Percentiles rank a stretch among this genome's conserved stretches.
These are phyloP conservation scores for Conoideocrella luteorostrata DNA, from an alignment of 2,329 filamentous ascomycete genomes.

Conservation along the genomic window DNA sequence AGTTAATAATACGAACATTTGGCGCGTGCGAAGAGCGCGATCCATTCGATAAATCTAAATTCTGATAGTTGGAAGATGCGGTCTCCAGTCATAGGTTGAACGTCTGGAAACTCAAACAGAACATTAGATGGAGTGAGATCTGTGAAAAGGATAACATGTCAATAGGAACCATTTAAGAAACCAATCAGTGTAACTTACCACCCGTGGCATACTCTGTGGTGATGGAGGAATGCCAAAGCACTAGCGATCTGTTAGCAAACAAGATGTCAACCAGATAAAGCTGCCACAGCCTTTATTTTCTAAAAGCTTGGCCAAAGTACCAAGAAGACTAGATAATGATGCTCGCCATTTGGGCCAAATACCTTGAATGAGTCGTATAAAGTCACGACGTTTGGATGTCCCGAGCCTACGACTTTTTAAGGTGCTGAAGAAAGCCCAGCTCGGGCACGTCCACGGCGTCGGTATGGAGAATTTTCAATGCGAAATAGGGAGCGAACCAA, in stretches of 20 bases:
- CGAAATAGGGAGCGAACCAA: constrained; percentile 9
- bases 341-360: constrained; percentile 8
- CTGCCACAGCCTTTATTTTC: too few species aligned
- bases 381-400: constrained; percentile 7
- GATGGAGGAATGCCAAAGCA: constrained; percentile 9
- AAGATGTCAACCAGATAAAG: too few species aligned
- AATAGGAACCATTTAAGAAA: too few species aligned
- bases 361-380: constrained; percentile 6
- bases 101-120: constrained; percentile 6
- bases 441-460: constrained; percentile 4
- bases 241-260: constrained; percentile 10
- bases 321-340: constrained; percentile 6
- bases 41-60: constrained; percentile 5
- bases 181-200: constrained; percentile 3
- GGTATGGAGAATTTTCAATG: constrained; percentile 9
- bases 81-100: constrained; percentile 4
- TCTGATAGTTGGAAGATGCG: constrained; percentile 1
- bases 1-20: constrained; percentile 6
- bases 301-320: constrained; percentile 6
- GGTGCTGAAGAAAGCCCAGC: constrained; percentile 4
- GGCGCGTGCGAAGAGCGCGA: constrained; percentile 6
- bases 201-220: constrained; percentile 9
- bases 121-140: constrained; percentile 7
- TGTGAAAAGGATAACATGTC: too few species aligned
- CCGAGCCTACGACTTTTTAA: constrained; percentile 5